Evolutionary conservation across 192 early-diverging fungal genomes (phyloP).

Genomic region (Podila minutissima): DNA sequence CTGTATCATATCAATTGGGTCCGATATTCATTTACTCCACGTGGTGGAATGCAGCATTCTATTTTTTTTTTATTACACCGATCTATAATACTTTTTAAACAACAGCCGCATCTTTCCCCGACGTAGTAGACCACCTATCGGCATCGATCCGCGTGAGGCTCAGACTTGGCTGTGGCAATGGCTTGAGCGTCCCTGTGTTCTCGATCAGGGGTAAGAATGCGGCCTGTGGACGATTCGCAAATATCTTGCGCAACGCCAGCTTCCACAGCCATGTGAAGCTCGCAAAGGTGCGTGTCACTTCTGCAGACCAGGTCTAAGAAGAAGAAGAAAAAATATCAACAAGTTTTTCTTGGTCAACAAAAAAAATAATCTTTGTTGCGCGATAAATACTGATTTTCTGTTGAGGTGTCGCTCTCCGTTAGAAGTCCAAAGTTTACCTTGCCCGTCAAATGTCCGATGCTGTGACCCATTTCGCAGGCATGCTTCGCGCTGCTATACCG

Average conservation of each 20-base stretch:
- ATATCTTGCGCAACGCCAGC: neutral
- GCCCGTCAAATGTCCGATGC: neutral
- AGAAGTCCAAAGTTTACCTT: neutral
- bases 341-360: neutral
- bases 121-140: neutral
- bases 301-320: neutral
- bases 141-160: neutral
- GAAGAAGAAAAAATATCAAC: neutral
- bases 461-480: neutral
- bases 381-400: neutral
- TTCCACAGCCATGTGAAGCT: neutral
- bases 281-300: neutral
- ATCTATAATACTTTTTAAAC: neutral
- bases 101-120: neutral
- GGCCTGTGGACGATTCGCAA: conserved; percentile 1
- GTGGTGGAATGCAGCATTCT: too few relatives aligned
- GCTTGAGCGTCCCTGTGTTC: neutral
- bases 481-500: neutral
- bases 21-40: too few relatives aligned
- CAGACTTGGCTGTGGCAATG: neutral
- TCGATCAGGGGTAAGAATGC: neutral
- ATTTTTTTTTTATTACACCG: too few relatives aligned
- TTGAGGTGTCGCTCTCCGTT: neutral
- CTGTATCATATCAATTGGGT: too few relatives aligned
- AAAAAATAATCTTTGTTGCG: neutral